phyloP scores from a whole-genome alignment of 345 rosid genomes.

The Acer yangbiense region DNA sequence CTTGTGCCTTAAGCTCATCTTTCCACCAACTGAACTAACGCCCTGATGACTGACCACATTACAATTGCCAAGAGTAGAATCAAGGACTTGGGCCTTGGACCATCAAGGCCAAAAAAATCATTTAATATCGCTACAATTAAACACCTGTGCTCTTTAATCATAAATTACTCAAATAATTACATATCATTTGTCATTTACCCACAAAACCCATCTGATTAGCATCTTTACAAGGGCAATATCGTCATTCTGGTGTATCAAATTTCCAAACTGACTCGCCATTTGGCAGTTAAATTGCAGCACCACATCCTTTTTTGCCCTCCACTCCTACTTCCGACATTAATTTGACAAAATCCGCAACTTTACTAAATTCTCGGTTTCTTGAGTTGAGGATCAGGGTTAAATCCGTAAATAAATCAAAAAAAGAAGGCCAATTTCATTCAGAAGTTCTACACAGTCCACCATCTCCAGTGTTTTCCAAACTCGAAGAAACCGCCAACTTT shows the following conservation, averaged over 20 bases:
- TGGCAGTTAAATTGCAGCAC: neutral
- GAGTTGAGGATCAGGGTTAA: neutral
- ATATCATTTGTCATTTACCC: neutral
- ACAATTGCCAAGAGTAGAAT: no score
- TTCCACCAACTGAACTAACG: no score
- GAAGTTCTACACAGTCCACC: neutral
- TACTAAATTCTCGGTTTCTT: neutral
- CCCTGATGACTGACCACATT: no score
- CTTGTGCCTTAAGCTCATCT: no score
- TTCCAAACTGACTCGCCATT: neutral
- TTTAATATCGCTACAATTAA: no score
- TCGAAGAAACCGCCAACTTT: constrained; percentile 17
- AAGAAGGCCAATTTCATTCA: neutral
- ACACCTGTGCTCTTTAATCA: no score
- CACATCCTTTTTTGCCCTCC: neutral
- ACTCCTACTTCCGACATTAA: no score
- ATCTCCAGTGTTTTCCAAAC: neutral
- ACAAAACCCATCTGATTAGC: neutral
- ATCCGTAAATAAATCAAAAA: constrained; percentile 6
- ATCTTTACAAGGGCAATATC: neutral
- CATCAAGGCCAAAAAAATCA: no score
- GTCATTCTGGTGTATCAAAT: neutral
- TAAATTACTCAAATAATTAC: no score
- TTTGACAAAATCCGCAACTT: neutral
- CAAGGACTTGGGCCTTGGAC: no score